Conservation (phyloP, 2,329 filamentous ascomycete genomes). For the Exserohilum rostratum region DNA sequence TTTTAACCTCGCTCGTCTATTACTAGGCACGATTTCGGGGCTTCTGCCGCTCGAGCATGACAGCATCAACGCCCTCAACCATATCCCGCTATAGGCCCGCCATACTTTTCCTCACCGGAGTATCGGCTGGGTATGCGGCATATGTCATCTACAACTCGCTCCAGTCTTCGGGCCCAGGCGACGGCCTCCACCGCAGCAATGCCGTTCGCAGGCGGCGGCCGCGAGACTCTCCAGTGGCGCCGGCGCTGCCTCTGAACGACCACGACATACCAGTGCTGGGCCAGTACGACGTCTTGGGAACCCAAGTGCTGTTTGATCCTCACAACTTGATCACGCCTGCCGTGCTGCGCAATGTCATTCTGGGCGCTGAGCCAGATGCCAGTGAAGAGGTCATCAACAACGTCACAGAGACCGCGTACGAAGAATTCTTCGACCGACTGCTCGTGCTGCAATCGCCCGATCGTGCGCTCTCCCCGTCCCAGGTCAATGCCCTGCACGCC, state of each 20-base stretch:
- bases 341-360: conserved; percentile 33
- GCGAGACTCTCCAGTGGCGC: conserved; percentile 27
- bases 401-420: conserved; percentile 33
- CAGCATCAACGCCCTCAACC: conserved; percentile 40
- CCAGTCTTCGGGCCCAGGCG: conserved; percentile 32
- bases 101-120: conserved; percentile 62
- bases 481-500: conserved; percentile 24
- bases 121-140: conserved; percentile 63
- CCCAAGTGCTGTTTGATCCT: conserved; percentile 29
- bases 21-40: conserved; percentile 4
- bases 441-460: conserved; percentile 30
- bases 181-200: conserved; percentile 67
- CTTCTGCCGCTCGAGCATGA: conserved; percentile 31
- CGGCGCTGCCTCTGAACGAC: conserved; percentile 21
- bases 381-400: conserved; percentile 27
- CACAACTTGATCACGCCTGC: conserved; percentile 24
- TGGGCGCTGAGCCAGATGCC: conserved; percentile 23
- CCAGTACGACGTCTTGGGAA: conserved; percentile 34
- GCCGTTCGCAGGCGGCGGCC: conserved; percentile 62
- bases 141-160: conserved; percentile 63
- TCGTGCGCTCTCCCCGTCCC: conserved; percentile 23
- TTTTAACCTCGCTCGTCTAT: not conserved
- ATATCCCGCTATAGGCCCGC: conserved; percentile 52
- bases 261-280: conserved; percentile 31
- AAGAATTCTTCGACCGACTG: conserved; percentile 39